Evolutionary conservation across 2,329 filamentous ascomycete genomes (phyloP).

Genomic region (Chaetoscypha palmicola): DNA sequence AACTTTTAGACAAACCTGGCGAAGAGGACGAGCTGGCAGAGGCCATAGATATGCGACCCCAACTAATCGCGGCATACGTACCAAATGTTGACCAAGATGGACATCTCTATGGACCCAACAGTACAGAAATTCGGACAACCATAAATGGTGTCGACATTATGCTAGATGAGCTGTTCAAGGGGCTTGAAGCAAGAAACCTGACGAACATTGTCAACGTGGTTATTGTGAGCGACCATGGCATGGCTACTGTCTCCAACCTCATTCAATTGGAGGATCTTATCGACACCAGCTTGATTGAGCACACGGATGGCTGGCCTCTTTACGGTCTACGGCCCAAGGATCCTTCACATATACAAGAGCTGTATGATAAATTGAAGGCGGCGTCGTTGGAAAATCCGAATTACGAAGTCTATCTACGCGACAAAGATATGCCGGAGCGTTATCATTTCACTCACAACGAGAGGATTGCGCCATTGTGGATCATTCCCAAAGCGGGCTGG

Average conservation of each 20-base stretch:
- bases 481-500: constrained; percentile 88
- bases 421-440: constrained; percentile 80
- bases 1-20: constrained; percentile 78
- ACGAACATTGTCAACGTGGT: constrained; percentile 88
- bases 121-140: constrained; percentile 76
- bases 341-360: constrained; percentile 52
- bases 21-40: constrained; percentile 48
- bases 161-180: constrained; percentile 68
- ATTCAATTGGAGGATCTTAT: constrained; percentile 87
- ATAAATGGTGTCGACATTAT: constrained; percentile 77
- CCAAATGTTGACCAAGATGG: constrained; percentile 85
- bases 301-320: constrained; percentile 90
- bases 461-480: constrained; percentile 91
- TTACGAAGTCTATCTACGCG: constrained; percentile 80
- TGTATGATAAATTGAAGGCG: constrained; percentile 57
- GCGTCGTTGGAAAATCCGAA: constrained; percentile 56
- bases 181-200: constrained; percentile 73
- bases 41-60: constrained; percentile 59
- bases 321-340: constrained; percentile 80
- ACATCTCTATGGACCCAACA: constrained; percentile 87
- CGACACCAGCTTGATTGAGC: constrained; percentile 68
- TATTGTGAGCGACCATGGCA: constrained; percentile 95
- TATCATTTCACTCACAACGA: constrained; percentile 87
- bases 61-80: constrained; percentile 90
- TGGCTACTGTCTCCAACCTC: constrained; percentile 66